phyloP scores from a whole-genome alignment of 805 yeast species.

The Saccharomycopsis oosterbeekiorum region DNA sequence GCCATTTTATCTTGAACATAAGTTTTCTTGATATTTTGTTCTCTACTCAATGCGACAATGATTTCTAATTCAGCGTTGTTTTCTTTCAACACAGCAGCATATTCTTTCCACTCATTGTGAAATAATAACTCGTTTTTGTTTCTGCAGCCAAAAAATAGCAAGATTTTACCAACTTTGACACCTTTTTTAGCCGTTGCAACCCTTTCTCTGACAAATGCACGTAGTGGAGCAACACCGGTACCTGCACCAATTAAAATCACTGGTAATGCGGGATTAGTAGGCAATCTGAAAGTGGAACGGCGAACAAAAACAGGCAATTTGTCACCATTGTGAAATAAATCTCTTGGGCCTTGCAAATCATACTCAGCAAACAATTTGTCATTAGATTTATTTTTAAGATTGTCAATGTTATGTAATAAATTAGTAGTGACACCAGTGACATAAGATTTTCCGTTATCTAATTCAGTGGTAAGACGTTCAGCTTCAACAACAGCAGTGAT shows the following conservation, averaged over 20 bases:
- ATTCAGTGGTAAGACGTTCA: constrained; percentile 25
- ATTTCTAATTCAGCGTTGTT: constrained; percentile 46
- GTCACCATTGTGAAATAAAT: constrained; percentile 27
- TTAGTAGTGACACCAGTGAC: constrained; percentile 82
- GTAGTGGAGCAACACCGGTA: constrained; percentile 97
- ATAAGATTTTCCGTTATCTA: constrained; percentile 19
- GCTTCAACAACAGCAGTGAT: constrained; percentile 91
- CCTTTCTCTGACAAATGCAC: constrained; percentile 89
- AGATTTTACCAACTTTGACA: constrained; percentile 54
- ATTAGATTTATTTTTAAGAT: constrained; percentile 41
- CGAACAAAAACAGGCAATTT: constrained; percentile 88
- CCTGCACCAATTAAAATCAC: constrained; percentile 95
- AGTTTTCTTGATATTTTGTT: constrained; percentile 40
- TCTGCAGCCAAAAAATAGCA: constrained; percentile 86
- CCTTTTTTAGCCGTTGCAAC: constrained; percentile 43
- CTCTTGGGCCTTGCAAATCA: constrained; percentile 79
- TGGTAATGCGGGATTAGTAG: constrained; percentile 74
- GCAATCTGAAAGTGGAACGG: constrained; percentile 90
- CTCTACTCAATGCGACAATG: constrained; percentile 82
- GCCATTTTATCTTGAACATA: constrained; percentile 78
- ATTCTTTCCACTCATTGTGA: constrained; percentile 81
- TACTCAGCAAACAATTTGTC: constrained; percentile 34
- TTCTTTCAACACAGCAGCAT: constrained; percentile 43
- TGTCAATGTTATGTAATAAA: constrained; percentile 63
- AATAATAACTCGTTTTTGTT: constrained; percentile 64